Conservation (phyloP, 1,284 basidiomycete species). For the Butyriboletus pseudospeciosus region DNA sequence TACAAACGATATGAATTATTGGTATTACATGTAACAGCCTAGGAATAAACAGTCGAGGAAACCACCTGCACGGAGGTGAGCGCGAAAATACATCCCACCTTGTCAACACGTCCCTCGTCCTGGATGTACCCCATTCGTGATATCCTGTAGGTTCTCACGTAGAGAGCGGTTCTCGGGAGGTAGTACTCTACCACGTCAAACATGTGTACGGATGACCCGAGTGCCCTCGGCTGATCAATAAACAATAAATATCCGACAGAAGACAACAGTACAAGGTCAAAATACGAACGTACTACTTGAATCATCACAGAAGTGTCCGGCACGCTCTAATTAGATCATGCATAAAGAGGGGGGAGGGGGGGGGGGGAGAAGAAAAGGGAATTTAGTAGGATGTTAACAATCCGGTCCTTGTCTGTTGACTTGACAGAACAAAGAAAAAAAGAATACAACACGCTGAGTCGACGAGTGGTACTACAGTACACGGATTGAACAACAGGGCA, state of each 20-base stretch:
- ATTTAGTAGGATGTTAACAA: neutral
- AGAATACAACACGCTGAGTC: neutral
- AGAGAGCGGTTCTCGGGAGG: neutral
- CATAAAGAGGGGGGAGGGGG: neutral
- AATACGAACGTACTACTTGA: neutral
- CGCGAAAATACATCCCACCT: too few relatives aligned
- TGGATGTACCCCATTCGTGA: accelerated
- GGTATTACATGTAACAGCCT: too few relatives aligned
- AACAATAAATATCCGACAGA: too few relatives aligned
- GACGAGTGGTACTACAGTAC: neutral
- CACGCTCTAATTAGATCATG: neutral
- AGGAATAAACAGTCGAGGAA: too few relatives aligned
- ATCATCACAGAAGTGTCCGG: neutral
- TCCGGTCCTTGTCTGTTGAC: neutral
- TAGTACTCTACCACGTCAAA: neutral
- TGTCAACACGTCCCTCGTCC: neutral
- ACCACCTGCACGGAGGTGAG: neutral
- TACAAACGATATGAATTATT: neutral
- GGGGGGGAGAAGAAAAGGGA: neutral
- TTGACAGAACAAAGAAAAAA: neutral
- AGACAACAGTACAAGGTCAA: neutral
- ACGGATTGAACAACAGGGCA: neutral
- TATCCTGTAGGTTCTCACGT: neutral
- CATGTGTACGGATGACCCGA: too few relatives aligned
- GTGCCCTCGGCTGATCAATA: too few relatives aligned